Evolutionary conservation across 495 filamentous ascomycete genomes (phyloP), one percentile per base, ranked within the genome.

Genomic region (Aspergillus campestris): DNA sequence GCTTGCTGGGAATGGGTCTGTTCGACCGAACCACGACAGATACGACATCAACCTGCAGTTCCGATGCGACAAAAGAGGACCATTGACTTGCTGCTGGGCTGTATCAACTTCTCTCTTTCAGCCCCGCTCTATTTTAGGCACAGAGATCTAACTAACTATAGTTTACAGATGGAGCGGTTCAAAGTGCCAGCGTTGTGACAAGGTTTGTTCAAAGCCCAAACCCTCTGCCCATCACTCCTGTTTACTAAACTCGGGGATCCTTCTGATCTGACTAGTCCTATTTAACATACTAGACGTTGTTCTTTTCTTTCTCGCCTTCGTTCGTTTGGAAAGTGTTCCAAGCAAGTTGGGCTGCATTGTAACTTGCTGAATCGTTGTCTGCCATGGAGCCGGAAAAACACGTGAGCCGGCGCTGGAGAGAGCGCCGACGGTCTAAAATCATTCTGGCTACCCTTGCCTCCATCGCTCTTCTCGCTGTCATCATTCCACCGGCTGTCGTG

Each of bases 401-500:
- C 64, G 64, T 64, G 64, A 67, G 62, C 39, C 53, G 51, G 42
- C 55, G 64, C 11, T 62, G 52, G 48, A 49, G 65, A 40, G 58
- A 54, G 45, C 60, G 56, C 13, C 49, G 48, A 47, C 52, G 58
- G 31, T 62, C 61, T 55, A 58, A 57, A 50, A 44, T 64, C 31
- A 34, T 59, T 39, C 40, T 52, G 37, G 58, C 47, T 12, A 41
- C 53, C 28, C 40, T 63, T 46, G 55, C 47, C 31, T 52, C 64
- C 36, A 53, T 65, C 51, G 55, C 57, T 24, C 53, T 64, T 49
- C 58, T 64, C 40, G 64, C 58, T 29, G 55, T 60, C 39, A 52
- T 67, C 46, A 62, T 67, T 27, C 62, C 61, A 8, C 48, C 66
- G 7, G 59, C 61, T 10, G 61, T 69, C 31, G 56, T 67, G 42